Base-by-base conservation (phyloP, 2,329 filamentous ascomycete genomes). In the Elsinoe fawcettii region DNA sequence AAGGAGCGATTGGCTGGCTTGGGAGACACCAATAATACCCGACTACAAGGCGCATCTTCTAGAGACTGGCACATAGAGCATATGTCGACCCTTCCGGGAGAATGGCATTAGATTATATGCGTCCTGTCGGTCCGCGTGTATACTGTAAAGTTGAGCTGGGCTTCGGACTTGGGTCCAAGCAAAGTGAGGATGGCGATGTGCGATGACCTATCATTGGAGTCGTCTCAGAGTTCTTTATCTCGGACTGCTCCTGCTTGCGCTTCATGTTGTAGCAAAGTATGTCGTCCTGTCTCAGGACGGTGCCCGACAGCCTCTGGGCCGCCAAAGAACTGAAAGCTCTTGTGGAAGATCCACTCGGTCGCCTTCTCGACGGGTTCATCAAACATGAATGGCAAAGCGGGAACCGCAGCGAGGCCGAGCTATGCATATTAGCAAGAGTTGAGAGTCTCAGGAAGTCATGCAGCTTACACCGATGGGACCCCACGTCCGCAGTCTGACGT, bases 1-100 rank as follows among this genome's bases (percentile, higher is more conserved):
- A 59, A 85, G 90, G 69, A 96, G 90, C 63, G 93, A 99, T 72
- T 99, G 93, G 93, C 77, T 99, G 66, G 92, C 92, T 58, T 99
- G 93, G 93, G 93, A 99, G 71, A 78, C 79, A 16, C 83, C 87
- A 69, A 80, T 88, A 67, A 78, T 83, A 62, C 80, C 86, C 14
- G 64, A 87, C 61, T 87, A 56, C 54, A 91, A 69, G 74, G 78
- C 61, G 84, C 85, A 16, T 66, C 69, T 54, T 63, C 66, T 39
- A 66, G 61, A 58, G 65, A 34, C 16, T 14, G 53, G 30, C 6
- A 27, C 44, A 32, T 55, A 46, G 18, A 4, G 14, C 8, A 34
- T 25, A 51, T 12, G 8, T 3, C 5, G 7, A 18, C 25, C 25
- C 14, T n/a, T 32, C 7, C 25, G 16, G 46, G 34, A 11, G 7